phyloP scores from a whole-genome alignment of 106 monocot species.

The Dioscorea zingiberensis region DNA sequence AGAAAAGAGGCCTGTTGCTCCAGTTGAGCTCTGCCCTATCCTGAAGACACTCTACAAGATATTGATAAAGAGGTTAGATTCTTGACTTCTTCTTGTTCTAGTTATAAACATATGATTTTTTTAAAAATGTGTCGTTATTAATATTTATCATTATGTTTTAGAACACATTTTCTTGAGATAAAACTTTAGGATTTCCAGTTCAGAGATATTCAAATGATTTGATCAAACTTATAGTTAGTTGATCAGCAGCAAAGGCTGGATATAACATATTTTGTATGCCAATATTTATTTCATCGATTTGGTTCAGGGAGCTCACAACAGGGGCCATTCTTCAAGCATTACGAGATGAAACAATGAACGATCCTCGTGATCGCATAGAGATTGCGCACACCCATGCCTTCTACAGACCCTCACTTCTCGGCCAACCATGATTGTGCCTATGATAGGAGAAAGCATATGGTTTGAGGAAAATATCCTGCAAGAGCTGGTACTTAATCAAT shows the following conservation, averaged over 20 bases:
- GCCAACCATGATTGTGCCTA: slow-evolving; percentile 32
- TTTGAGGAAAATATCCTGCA: background rate
- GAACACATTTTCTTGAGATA: too few relatives aligned
- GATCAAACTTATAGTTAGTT: too few relatives aligned
- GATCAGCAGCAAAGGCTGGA: too few relatives aligned
- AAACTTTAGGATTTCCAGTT: too few relatives aligned
- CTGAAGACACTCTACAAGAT: slow-evolving; percentile 71
- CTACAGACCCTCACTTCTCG: slow-evolving; percentile 79
- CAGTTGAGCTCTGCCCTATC: slow-evolving; percentile 77
- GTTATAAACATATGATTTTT: too few relatives aligned
- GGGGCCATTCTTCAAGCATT: slow-evolving; percentile 87
- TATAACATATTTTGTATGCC: too few relatives aligned
- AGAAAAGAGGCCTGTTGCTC: slow-evolving; percentile 60
- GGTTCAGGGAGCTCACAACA: slow-evolving; percentile 60
- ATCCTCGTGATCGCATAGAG: slow-evolving; percentile 95
- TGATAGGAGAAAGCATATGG: background rate
- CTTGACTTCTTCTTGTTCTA: background rate
- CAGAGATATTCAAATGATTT: too few relatives aligned
- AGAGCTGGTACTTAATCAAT: too few relatives aligned
- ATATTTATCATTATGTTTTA: too few relatives aligned
- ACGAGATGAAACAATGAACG: slow-evolving; percentile 90
- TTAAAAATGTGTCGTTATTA: too few relatives aligned
- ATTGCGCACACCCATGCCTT: slow-evolving; percentile 89
- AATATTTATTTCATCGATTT: too few relatives aligned
- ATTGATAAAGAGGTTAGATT: slow-evolving; percentile 59